Percentiles rank a stretch among this genome's conserved stretches.
These are phyloP conservation scores for Fusarium pilosicola DNA, from an alignment of 2,329 filamentous ascomycete genomes.

Conservation along the genomic window DNA sequence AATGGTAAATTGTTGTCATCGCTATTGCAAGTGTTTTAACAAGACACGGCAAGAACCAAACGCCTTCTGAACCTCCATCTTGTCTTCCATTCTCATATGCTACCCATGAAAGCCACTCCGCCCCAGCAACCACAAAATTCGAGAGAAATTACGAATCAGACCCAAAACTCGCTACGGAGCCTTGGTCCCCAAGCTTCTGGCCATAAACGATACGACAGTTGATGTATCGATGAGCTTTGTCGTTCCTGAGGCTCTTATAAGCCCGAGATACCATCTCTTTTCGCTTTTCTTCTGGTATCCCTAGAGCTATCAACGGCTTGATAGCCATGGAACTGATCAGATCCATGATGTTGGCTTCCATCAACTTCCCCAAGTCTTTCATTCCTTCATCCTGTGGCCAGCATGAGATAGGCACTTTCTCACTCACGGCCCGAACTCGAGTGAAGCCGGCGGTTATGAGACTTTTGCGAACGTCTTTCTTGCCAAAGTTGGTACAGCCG, in stretches of 20 bases:
- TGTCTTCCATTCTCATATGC: not conserved
- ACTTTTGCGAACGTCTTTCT: conserved; percentile 47
- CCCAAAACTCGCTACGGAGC: not conserved
- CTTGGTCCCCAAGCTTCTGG: conserved; percentile 49
- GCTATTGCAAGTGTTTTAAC: not conserved
- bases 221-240: conserved; percentile 55
- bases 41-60: not conserved
- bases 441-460: conserved; percentile 57
- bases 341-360: conserved; percentile 55
- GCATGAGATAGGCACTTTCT: conserved; percentile 58
- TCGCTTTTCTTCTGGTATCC: conserved; percentile 49
- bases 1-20: not conserved
- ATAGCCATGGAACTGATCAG: conserved; percentile 55
- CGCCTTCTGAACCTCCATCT: not conserved
- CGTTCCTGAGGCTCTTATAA: conserved; percentile 49
- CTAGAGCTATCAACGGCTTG: conserved; percentile 54
- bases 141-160: not conserved
- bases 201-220: conserved; percentile 56
- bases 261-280: conserved; percentile 47
- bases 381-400: conserved; percentile 56
- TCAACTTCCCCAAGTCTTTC: conserved; percentile 56
- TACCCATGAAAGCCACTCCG: not conserved
- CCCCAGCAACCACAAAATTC: not conserved
- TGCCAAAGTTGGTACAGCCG: conserved; percentile 52
- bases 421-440: conserved; percentile 54